These are phyloP conservation scores for Ceratocystis destructans DNA, from an alignment of 2,329 filamentous ascomycete species.

Conservation along the genomic window DNA sequence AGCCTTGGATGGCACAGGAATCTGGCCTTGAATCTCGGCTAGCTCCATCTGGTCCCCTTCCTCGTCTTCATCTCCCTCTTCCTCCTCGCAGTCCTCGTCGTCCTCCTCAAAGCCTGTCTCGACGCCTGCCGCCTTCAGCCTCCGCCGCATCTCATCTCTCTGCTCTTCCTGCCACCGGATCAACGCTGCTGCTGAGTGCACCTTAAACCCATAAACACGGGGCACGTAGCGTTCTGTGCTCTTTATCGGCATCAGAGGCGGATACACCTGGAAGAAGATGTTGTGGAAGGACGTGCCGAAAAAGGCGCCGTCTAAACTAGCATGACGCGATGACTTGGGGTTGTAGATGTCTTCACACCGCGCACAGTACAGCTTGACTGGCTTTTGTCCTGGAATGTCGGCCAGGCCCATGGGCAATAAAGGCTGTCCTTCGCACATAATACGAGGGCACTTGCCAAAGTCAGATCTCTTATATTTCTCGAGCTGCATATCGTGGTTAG, in stretches of 20 bases:
- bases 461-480: slow-evolving; percentile 98
- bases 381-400: slow-evolving; percentile 73
- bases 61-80: slow-evolving; percentile 51
- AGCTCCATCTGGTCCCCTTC: slow-evolving; percentile 32
- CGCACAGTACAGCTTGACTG: slow-evolving; percentile 93
- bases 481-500: slow-evolving; percentile 43
- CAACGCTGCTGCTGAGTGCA: slow-evolving; percentile 77
- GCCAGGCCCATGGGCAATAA: slow-evolving; percentile 89
- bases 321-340: slow-evolving; percentile 91
- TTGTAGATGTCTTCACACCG: slow-evolving; percentile 98
- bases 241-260: slow-evolving; percentile 75
- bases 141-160: slow-evolving; percentile 67
- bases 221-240: slow-evolving; percentile 75
- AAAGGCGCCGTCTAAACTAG: slow-evolving; percentile 91
- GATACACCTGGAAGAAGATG: slow-evolving; percentile 97
- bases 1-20: slow-evolving; percentile 6
- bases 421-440: slow-evolving; percentile 85
- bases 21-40: slow-evolving; percentile 5
- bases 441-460: slow-evolving; percentile 94
- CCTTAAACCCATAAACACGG: slow-evolving; percentile 85
- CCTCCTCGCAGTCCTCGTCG: slow-evolving; percentile 36
- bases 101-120: slow-evolving; percentile 70
- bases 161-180: slow-evolving; percentile 80
- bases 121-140: slow-evolving; percentile 53
- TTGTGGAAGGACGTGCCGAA: slow-evolving; percentile 98